These are phyloP conservation scores for Rhodofomes roseus DNA, from an alignment of 1,284 basidiomycete species.

Conservation along the genomic window DNA sequence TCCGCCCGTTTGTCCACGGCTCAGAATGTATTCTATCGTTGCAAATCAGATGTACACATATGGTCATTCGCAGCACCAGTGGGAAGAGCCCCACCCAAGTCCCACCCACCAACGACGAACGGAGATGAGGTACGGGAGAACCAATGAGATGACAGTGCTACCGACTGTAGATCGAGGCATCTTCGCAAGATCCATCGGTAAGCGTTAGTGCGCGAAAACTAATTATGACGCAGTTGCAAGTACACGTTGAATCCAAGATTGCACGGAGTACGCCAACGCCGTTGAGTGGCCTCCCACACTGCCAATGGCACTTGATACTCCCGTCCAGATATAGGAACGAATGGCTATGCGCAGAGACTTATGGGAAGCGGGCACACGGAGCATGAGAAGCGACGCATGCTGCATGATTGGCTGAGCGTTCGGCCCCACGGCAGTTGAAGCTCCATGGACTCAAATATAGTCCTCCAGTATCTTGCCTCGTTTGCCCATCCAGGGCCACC, in stretches of 20 bases:
- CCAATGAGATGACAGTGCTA: not conserved
- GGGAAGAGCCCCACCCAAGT: not conserved
- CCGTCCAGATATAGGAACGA: not conserved
- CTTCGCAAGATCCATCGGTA: not conserved
- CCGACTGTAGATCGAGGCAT: not conserved
- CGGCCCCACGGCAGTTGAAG: not conserved
- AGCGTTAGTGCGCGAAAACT: not conserved
- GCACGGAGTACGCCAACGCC: not conserved
- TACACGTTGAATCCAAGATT: not conserved
- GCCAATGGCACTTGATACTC: not conserved
- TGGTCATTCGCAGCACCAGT: conserved; percentile 1
- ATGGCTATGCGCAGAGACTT: not conserved
- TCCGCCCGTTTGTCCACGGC: not conserved
- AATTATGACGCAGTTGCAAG: not conserved
- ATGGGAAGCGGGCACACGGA: conserved; percentile 6
- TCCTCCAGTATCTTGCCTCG: conserved; percentile 62
- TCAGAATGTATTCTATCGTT: not conserved
- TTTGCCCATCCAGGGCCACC: conserved; percentile 83
- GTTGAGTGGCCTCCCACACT: not conserved
- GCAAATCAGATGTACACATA: not conserved
- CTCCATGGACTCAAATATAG: conserved; percentile 26
- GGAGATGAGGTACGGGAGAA: not conserved
- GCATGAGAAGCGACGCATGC: not conserved
- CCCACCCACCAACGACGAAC: not conserved
- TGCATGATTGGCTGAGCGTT: not conserved